Evolutionary conservation across 495 filamentous ascomycete species (phyloP), one percentile per base, ranked within the genome.

Genomic region (Trichocladium antarcticum): DNA sequence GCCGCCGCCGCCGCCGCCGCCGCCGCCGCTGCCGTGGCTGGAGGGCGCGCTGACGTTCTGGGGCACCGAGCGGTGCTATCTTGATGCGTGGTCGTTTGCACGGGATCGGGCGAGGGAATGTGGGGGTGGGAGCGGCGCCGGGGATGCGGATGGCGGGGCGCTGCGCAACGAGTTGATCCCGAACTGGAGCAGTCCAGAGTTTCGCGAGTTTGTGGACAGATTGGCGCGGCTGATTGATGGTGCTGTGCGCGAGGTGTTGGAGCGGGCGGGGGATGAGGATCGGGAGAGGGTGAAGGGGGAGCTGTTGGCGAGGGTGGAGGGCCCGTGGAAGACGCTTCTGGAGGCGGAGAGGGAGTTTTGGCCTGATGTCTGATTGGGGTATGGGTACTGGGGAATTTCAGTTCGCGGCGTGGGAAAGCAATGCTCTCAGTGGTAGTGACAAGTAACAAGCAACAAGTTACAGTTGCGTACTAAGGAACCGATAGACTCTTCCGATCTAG

Each of bases 1-100:
- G 20, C 12, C 27, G 28, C 55, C 32, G 11, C 42, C 37, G 22
- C 37, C 45, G 15, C 40, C 49, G n/a, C 40, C 54, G 11, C 49
- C 36, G 3, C 32, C 29, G 16, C 37, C 50, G 34, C 37, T 64
- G 12, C 59, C 58, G 1, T 67, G 59, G 60, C 60, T 87, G 14
- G 82, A 86, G 57, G 83, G 81, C 8, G 60, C 87, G 49, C 71
- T 84, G 8, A 75, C 84, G 17, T 72, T 87, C 16, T 89, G 83
- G 81, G 79, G 81, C 21, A 87, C 81, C 10, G 85, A 89, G 68
- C 74, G 70, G 3, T 74, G 70, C 50, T 83, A 83, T 59, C 48
- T 83, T 5, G 66, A 70, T 36, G 69, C 78, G 12, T 84, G 80
- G 80, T 65, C 65, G 44, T 79, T 72, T 65, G 78, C 78, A 20